Percentiles rank a stretch among this genome's conserved stretches.
Conservation (phyloP, 2,329 filamentous ascomycete genomes). For the Paecilomyces niveus region DNA sequence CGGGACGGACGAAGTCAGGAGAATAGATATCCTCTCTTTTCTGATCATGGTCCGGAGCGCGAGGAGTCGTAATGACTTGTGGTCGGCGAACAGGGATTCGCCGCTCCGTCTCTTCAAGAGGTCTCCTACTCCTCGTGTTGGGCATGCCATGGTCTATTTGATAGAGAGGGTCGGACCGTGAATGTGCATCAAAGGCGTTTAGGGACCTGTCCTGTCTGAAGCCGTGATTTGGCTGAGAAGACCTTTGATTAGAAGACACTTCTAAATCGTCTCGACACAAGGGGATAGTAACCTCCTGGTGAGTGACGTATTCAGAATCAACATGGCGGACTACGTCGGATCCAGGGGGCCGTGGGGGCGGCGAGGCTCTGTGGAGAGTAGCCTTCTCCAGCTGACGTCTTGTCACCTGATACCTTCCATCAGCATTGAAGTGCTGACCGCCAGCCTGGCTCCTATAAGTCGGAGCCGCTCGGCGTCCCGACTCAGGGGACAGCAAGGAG, state of each 20-base stretch:
- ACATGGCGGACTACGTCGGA: conserved; percentile 7
- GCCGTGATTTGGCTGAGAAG: neutral
- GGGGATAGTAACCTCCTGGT: neutral
- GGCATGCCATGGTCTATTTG: neutral
- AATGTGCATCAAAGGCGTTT: neutral
- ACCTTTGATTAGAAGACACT: neutral
- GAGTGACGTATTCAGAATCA: neutral
- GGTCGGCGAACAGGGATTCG: neutral
- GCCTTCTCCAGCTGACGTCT: conserved; percentile 11
- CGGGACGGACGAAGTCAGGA: conserved; percentile 29
- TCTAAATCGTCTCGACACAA: neutral
- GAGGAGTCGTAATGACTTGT: conserved; percentile 1
- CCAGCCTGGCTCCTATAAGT: conserved; percentile 10
- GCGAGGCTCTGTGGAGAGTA: conserved; percentile 7
- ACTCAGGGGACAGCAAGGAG: neutral
- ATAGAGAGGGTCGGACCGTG: neutral
- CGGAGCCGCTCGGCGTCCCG: neutral
- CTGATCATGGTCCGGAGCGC: conserved; percentile 7
- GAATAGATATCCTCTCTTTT: conserved; percentile 14
- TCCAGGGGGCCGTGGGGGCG: conserved; percentile 8
- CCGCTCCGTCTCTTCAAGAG: neutral
- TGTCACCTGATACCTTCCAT: conserved; percentile 11
- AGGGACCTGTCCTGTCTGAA: neutral
- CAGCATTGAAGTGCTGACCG: conserved; percentile 16
- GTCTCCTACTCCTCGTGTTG: neutral